Evolutionary conservation across 768 basidiomycete species (phyloP).

Genomic region (Lepiota venenata): DNA sequence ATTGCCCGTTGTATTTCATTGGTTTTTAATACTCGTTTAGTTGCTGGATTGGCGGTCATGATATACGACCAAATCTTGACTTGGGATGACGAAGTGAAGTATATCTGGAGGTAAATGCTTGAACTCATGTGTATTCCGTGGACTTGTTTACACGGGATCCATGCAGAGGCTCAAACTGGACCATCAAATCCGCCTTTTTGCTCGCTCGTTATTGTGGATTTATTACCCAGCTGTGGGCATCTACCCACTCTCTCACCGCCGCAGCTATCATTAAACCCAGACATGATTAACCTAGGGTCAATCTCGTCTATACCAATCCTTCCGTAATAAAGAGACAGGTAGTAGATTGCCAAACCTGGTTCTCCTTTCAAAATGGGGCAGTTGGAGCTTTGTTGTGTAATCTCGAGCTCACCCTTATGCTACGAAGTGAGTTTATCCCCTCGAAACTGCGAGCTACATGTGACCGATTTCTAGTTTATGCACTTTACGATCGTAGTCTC

Average conservation of each 20-base stretch:
- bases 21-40: neutral
- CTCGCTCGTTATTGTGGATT: neutral
- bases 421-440: neutral
- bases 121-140: neutral
- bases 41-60: neutral
- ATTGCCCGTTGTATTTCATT: neutral
- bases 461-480: neutral
- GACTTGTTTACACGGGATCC: no score
- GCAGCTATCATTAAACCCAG: neutral
- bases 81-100: slow-evolving; percentile 3
- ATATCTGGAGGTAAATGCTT: neutral
- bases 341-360: neutral
- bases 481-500: neutral
- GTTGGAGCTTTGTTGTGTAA: neutral
- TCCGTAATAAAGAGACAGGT: neutral
- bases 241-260: neutral
- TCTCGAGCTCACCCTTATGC: neutral
- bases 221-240: neutral
- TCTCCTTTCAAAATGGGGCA: neutral
- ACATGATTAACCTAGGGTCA: neutral
- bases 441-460: no score
- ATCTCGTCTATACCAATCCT: neutral
- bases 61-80: slow-evolving; percentile 3
- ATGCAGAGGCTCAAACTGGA: neutral
- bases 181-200: neutral